Conservation (phyloP, 2,329 filamentous ascomycete species). For the Stylonectria norvegica region DNA sequence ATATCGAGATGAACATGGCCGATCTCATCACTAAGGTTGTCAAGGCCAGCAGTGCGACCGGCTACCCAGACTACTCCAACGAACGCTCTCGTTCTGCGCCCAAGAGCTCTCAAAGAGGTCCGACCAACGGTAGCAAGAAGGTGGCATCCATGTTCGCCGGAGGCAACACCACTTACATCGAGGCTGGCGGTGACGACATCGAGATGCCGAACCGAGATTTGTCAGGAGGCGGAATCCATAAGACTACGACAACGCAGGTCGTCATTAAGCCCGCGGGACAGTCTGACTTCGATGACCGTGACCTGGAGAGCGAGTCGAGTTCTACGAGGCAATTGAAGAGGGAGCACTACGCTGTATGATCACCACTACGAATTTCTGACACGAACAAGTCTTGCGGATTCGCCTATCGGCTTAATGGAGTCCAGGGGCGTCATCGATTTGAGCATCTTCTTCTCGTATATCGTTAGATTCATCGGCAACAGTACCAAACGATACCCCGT, state of each 20-base stretch:
- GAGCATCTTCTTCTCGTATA: neutral
- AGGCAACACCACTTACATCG: conserved; percentile 21
- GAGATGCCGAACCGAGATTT: conserved; percentile 15
- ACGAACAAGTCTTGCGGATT: neutral
- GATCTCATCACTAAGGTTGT: conserved; percentile 44
- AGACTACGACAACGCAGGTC: conserved; percentile 25
- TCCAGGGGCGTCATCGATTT: neutral
- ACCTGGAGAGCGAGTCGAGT: conserved; percentile 19
- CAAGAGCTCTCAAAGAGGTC: conserved; percentile 13
- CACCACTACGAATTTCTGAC: neutral
- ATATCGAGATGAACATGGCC: conserved; percentile 54
- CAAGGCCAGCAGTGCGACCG: conserved; percentile 21
- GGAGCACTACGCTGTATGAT: conserved; percentile 20
- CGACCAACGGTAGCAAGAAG: conserved; percentile 6
- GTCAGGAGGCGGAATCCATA: conserved; percentile 20
- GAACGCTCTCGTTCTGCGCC: conserved; percentile 16
- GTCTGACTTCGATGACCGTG: conserved; percentile 19
- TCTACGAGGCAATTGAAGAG: conserved; percentile 20
- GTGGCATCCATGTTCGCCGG: conserved; percentile 20
- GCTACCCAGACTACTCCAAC: conserved; percentile 21
- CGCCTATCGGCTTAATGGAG: conserved; percentile 3
- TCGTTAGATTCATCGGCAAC: neutral
- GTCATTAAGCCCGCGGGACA: conserved; percentile 17
- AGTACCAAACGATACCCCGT: conserved; percentile 6
- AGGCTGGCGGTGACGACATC: conserved; percentile 20